A percentile compares a stretch with the other conserved stretches of the same genome.
phyloP scores from a whole-genome alignment of 495 filamentous ascomycete genomes.

The Aspergillus campestris region DNA sequence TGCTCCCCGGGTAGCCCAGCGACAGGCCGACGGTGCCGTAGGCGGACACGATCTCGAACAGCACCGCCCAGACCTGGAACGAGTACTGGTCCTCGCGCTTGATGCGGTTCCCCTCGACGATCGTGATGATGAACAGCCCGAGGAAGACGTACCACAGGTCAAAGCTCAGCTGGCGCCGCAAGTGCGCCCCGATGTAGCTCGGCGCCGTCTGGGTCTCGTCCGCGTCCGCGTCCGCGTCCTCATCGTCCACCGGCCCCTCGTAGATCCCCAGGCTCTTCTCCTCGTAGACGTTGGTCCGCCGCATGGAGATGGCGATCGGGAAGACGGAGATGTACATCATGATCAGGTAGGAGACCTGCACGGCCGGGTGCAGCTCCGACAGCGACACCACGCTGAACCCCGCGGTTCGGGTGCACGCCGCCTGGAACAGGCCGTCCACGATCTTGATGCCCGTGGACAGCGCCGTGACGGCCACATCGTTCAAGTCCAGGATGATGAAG shows the following conservation, averaged over 20 bases:
- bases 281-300: constrained; percentile 94
- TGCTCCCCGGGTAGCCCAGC: constrained; percentile 65
- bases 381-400: constrained; percentile 78
- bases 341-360: constrained; percentile 89
- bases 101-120: constrained; percentile 64
- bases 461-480: constrained; percentile 54
- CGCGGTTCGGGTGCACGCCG: constrained; percentile 75
- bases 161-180: constrained; percentile 84
- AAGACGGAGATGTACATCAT: constrained; percentile 99
- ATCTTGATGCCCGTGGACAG: constrained; percentile 61
- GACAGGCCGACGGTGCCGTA: constrained; percentile 93
- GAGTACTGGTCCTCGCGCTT: constrained; percentile 45
- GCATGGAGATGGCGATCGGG: constrained; percentile 88
- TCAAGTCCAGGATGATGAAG: constrained; percentile 82
- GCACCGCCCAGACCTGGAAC: constrained; percentile 72
- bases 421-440: constrained; percentile 81
- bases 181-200: constrained; percentile 79
- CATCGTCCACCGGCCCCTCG: constrained; percentile 27
- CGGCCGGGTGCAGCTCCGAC: constrained; percentile 71
- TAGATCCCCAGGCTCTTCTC: constrained; percentile 88
- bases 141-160: constrained; percentile 93
- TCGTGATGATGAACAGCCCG: constrained; percentile 79
- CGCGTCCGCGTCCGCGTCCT: constrained; percentile 34
- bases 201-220: constrained; percentile 48
- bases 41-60: constrained; percentile 87